Evolutionary conservation across 225 moss, liverwort and hornwort species (phyloP), one percentile per base, ranked within the genome.

Genomic region (Lunularia cruciata): DNA sequence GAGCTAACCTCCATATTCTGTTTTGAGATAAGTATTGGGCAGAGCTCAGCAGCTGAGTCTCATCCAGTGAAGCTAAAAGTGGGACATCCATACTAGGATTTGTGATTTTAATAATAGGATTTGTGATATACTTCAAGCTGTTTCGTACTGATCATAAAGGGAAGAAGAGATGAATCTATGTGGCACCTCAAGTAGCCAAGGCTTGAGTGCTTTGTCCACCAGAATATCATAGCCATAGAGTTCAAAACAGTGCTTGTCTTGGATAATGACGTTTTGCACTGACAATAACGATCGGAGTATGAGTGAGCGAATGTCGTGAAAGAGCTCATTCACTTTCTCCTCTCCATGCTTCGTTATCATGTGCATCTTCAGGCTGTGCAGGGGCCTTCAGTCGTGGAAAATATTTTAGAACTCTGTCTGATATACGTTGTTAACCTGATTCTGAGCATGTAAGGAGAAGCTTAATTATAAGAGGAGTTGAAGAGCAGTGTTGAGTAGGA

Each of bases 191-290:
- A 93, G 73, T 57, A 98, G 84, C 96, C 96, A 93, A n/a, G 96
- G 92, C 73, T 98, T 98, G 37, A 98, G 71, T 22, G 80, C 57
- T 46, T 84, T 77, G 53, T 98, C 96, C 16, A 98, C 90, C 49
- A 98, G 81, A 74, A 98, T 98, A 66, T 98, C 96, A 26, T 98
- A 98, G 56, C 96, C 92, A 36, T 98, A 98, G 7, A 98, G 92
- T 81, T 98, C 96, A 82, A 98, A 98, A 68, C 96, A 98, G 63
- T 98, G 96, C 71, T 91, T 98, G 83, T 98, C 96, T 78, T 98
- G 96, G 51, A 98, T 98, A 27, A 98, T 69, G 32, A 93, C 84
- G 72, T 98, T 92, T 81, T 98, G 92, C 79, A 92, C 90, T 26
- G 92, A 89, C 59, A 98, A 73, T 66, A 98, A 74, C 5, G 96